These are phyloP conservation scores for Entomortierella chlamydospora DNA, from an alignment of 192 early-diverging fungal species.

Conservation along the genomic window DNA sequence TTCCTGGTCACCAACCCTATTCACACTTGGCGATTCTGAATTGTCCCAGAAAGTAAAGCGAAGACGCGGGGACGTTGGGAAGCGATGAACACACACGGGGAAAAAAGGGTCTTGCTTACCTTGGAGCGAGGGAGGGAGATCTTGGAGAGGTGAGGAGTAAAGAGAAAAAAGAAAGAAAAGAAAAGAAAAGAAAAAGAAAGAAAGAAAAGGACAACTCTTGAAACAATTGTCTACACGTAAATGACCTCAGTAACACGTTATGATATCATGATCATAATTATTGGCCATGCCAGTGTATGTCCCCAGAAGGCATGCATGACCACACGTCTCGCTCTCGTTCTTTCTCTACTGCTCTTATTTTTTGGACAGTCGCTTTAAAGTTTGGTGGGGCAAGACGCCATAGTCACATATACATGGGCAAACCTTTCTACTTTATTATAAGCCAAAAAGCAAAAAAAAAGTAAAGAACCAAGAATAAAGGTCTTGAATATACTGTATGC, in stretches of 20 bases:
- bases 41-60: background rate
- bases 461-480: too few relatives aligned
- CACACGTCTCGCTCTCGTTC: constrained; percentile 1
- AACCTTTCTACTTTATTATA: too few relatives aligned
- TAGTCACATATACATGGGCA: background rate
- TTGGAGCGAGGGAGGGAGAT: background rate
- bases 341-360: background rate
- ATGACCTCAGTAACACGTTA: too few relatives aligned
- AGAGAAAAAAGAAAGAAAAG: constrained; percentile 8
- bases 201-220: background rate
- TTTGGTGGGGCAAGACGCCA: constrained; percentile 18
- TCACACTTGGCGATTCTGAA: background rate
- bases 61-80: background rate
- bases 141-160: background rate
- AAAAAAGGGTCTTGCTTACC: constrained; percentile 5
- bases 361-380: constrained; percentile 5
- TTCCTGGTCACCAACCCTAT: background rate
- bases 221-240: too few relatives aligned
- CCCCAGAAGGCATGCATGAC: background rate
- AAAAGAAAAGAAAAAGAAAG: constrained; percentile 5
- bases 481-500: too few relatives aligned
- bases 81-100: background rate
- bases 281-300: background rate
- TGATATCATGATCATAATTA: background rate
- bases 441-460: too few relatives aligned